These are phyloP conservation scores for Nasturtium officinale DNA, from an alignment of 345 rosid genomes.

Conservation along the genomic window DNA sequence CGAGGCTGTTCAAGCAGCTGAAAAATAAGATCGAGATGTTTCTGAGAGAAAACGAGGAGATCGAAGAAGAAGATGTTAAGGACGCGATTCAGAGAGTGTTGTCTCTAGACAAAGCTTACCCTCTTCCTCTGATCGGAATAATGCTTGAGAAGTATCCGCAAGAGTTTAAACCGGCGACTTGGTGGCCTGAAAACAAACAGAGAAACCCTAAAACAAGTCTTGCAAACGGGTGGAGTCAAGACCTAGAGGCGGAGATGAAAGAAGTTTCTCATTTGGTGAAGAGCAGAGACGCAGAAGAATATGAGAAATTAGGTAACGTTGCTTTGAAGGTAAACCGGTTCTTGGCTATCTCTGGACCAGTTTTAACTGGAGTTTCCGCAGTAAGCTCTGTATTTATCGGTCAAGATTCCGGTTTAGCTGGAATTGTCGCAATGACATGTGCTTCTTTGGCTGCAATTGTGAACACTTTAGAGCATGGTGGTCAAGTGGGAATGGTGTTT, in stretches of 20 bases:
- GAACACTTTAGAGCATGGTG: slow-evolving; percentile 46
- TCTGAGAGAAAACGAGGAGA: slow-evolving; percentile 23
- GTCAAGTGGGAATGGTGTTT: slow-evolving; percentile 51
- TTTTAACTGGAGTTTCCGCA: slow-evolving; percentile 42
- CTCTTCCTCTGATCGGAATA: slow-evolving; percentile 48
- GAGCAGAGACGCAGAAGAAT: slow-evolving; percentile 54
- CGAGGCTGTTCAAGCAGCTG: slow-evolving; percentile 50
- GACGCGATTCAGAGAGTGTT: slow-evolving; percentile 47
- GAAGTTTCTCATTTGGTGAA: slow-evolving; percentile 46
- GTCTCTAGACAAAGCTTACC: slow-evolving; percentile 52
- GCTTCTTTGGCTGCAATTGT: slow-evolving; percentile 42
- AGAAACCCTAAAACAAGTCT: background rate
- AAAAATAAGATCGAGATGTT: slow-evolving; percentile 36
- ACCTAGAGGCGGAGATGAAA: slow-evolving; percentile 50
- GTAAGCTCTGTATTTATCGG: slow-evolving; percentile 40
- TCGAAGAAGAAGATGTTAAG: slow-evolving; percentile 41
- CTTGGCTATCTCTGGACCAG: slow-evolving; percentile 45
- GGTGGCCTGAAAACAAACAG: slow-evolving; percentile 48
- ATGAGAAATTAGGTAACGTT: slow-evolving; percentile 47
- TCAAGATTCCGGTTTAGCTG: slow-evolving; percentile 36
- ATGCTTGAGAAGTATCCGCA: slow-evolving; percentile 48
- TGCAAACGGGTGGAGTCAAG: slow-evolving; percentile 41
- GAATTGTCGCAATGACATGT: slow-evolving; percentile 18
- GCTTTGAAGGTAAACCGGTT: slow-evolving; percentile 40
- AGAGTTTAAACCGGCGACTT: slow-evolving; percentile 40